These are phyloP conservation scores for Diaporthe vexans DNA, from an alignment of 2,329 filamentous ascomycete species.

Conservation along the genomic window DNA sequence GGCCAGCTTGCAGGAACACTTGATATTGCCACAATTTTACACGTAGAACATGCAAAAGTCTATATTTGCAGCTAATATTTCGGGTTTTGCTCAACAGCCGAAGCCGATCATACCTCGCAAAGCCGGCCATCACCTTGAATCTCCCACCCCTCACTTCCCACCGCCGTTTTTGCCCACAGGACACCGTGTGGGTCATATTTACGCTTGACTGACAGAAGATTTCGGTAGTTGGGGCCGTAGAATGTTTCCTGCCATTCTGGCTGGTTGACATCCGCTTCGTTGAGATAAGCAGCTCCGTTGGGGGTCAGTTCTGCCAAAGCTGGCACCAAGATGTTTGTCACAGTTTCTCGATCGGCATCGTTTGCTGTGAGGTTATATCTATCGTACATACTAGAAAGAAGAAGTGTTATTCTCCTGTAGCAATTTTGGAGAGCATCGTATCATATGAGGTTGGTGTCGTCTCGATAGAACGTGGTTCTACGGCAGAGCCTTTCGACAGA, in stretches of 20 bases:
- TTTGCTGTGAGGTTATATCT: slow-evolving; percentile 22
- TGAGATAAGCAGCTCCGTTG: slow-evolving; percentile 29
- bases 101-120: slow-evolving; percentile 46
- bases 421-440: not conserved
- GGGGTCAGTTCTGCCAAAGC: slow-evolving; percentile 43
- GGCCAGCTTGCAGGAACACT: too few relatives aligned
- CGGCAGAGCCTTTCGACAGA: too few relatives aligned
- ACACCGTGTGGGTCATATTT: slow-evolving; percentile 56
- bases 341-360: not conserved
- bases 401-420: not conserved
- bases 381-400: not conserved
- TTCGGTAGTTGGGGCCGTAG: slow-evolving; percentile 29
- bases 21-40: too few relatives aligned
- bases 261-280: slow-evolving; percentile 38
- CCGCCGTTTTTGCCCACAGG: slow-evolving; percentile 56
- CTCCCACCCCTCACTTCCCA: slow-evolving; percentile 59
- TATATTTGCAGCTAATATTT: too few relatives aligned
- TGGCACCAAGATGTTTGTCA: slow-evolving; percentile 28
- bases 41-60: too few relatives aligned
- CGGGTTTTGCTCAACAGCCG: not conserved
- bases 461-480: too few relatives aligned
- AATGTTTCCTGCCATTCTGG: slow-evolving; percentile 33
- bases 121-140: slow-evolving; percentile 54
- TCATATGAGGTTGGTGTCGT: not conserved
- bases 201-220: slow-evolving; percentile 55